Evolutionary conservation across 163 green algal genomes (phyloP).

Genomic region (Scenedesmus sp.): DNA sequence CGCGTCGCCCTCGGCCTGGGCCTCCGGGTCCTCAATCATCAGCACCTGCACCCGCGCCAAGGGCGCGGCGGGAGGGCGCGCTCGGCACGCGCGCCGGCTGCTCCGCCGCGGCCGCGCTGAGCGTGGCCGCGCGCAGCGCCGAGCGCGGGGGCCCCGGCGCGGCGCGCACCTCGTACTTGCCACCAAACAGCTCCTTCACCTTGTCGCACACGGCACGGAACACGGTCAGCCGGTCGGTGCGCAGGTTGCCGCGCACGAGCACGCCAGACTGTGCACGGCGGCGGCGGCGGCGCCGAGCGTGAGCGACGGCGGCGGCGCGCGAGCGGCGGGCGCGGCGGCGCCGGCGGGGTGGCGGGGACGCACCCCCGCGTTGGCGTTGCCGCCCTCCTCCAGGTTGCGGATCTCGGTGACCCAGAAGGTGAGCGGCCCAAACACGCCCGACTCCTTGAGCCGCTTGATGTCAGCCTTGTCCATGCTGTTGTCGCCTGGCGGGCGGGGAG

Average conservation of each 20-base stretch:
- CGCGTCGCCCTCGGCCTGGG: slow-evolving; percentile 37
- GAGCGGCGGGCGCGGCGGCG: too few species aligned
- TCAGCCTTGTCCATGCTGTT: slow-evolving; percentile 73
- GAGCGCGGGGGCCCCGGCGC: too few species aligned
- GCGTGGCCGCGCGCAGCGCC: too few species aligned
- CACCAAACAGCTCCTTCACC: slow-evolving; percentile 72
- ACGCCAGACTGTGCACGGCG: slow-evolving; percentile 56
- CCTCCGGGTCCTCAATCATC: slow-evolving; percentile 78
- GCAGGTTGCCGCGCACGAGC: slow-evolving; percentile 84
- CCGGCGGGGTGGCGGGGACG: too few species aligned
- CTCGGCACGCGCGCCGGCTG: too few species aligned
- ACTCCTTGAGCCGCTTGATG: slow-evolving; percentile 77
- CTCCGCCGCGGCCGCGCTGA: too few species aligned
- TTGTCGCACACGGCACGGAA: slow-evolving; percentile 64
- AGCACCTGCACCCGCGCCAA: too few species aligned
- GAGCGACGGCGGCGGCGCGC: too few species aligned
- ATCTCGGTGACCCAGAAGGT: slow-evolving; percentile 88
- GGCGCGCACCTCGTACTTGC: slow-evolving; percentile 85
- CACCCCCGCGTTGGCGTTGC: slow-evolving; percentile 20
- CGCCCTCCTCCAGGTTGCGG: slow-evolving; percentile 57
- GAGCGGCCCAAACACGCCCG: slow-evolving; percentile 79
- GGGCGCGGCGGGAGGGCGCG: too few species aligned
- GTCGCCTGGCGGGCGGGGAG: background rate
- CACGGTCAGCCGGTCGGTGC: slow-evolving; percentile 61
- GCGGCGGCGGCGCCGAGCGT: too few species aligned